Evolutionary conservation across 1,284 basidiomycete genomes (phyloP).

Genomic region (Ganoderma multipileum): DNA sequence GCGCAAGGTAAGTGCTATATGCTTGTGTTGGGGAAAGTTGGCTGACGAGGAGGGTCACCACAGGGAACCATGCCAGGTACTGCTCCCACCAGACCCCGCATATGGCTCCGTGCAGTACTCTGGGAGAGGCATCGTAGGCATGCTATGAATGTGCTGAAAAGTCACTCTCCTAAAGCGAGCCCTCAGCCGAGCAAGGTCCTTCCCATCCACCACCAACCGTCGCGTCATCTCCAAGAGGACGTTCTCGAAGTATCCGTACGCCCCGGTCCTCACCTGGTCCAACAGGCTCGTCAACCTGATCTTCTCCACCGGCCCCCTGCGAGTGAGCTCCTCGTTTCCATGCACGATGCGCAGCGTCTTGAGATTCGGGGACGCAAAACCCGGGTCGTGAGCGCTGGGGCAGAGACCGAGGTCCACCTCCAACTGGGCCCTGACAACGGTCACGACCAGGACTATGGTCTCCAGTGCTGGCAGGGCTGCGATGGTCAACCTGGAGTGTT

Average conservation of each 20-base stretch:
- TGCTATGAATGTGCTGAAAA: not conserved
- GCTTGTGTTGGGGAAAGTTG: not conserved
- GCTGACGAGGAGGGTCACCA: not conserved
- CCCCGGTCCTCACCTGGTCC: conserved; percentile 3
- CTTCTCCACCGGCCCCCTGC: not conserved
- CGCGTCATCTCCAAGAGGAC: not conserved
- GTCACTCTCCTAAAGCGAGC: not conserved
- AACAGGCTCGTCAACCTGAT: conserved; percentile 2
- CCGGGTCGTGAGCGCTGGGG: not conserved
- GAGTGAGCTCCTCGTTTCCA: not conserved
- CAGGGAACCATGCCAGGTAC: not conserved
- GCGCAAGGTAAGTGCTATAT: not conserved
- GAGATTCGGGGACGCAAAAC: not conserved
- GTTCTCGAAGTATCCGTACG: conserved; percentile 5
- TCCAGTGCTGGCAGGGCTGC: not conserved
- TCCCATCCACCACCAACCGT: not conserved
- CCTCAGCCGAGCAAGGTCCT: not conserved
- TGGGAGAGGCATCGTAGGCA: conserved; percentile 4
- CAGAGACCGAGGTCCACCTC: not conserved
- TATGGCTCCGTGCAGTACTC: not conserved
- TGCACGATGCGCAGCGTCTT: conserved; percentile 2
- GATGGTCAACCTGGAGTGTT: not conserved
- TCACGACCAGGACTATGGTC: not conserved
- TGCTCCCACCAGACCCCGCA: not conserved
- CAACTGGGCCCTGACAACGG: not conserved